Conservation (phyloP, 1,284 basidiomycete species). For the Peniophora sp. region DNA sequence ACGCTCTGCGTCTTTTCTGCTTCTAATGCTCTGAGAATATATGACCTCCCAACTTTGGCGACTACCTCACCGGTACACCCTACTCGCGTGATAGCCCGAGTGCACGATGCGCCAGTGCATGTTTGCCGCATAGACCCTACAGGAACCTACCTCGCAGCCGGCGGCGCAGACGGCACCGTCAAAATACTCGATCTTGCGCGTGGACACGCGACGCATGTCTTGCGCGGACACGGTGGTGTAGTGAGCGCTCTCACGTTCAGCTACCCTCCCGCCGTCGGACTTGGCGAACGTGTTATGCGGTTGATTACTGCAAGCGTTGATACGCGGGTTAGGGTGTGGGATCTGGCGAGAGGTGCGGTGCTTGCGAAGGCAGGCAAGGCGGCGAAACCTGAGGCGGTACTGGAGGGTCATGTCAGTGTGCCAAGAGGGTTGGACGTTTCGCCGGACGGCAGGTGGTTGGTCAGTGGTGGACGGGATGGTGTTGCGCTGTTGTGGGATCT, state of each 20-base stretch:
- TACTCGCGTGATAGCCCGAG: slow-evolving; percentile 68
- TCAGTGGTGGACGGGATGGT: slow-evolving; percentile 86
- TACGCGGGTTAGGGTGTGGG: slow-evolving; percentile 84
- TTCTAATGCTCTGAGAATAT: slow-evolving; percentile 61
- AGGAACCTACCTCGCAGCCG: slow-evolving; percentile 87
- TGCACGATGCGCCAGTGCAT: slow-evolving; percentile 91
- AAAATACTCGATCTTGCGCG: slow-evolving; percentile 93
- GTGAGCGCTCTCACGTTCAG: slow-evolving; percentile 86
- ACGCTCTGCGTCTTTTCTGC: slow-evolving; percentile 64
- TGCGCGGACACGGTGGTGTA: slow-evolving; percentile 95
- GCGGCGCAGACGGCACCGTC: slow-evolving; percentile 91
- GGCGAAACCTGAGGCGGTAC: slow-evolving; percentile 65
- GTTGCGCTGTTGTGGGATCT: slow-evolving; percentile 90
- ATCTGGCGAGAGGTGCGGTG: slow-evolving; percentile 51
- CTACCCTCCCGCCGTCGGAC: slow-evolving; percentile 48
- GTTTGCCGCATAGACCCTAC: slow-evolving; percentile 83
- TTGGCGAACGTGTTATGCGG: slow-evolving; percentile 55
- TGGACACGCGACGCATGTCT: slow-evolving; percentile 90
- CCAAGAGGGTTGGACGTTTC: slow-evolving; percentile 83
- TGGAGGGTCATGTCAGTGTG: slow-evolving; percentile 90
- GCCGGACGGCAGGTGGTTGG: slow-evolving; percentile 77
- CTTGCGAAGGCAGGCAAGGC: slow-evolving; percentile 45
- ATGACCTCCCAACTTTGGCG: slow-evolving; percentile 46
- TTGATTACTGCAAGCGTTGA: slow-evolving; percentile 88
- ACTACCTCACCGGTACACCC: slow-evolving; percentile 43